Evolutionary conservation across 108 stramenopile genomes (phyloP), one percentile per base, ranked within the genome.

Genomic region (Chaetoceros tenuissimus): DNA sequence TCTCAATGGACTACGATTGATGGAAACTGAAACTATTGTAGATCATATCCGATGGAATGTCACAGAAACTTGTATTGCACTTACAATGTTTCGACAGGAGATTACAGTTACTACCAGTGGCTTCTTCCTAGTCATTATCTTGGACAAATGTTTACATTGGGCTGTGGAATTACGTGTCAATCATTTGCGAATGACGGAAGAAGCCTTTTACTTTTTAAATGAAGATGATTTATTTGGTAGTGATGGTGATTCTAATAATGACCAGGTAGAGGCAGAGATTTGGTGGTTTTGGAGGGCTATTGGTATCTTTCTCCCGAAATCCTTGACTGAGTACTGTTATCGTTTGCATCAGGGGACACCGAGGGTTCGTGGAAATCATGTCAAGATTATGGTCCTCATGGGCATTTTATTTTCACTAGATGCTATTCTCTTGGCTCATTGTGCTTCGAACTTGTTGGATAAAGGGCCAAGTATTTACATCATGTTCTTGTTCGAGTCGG

Each of bases 51-150:
- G 96, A 3, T 99, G 96, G 92, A 84, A 96, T 53, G 73, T 98
- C 52, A 95, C 94, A 19, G 98, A 99, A 79, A 98, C 95, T 3
- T 96, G 95, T 68, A 60, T 99, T 40, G 97, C 98, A 0, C 71
- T 99, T 58, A 96, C 98, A 21, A 94, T 98, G 50, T 99, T 99
- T 78, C 86, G 97, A 28, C 69, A 84, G 43, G 97, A 98, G 72
- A 64, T 99, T 48, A 87, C 74, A 58, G 71, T 89, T 21, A 48
- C 56, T 18, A 94, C 94, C 28, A 74, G 85, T 3, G 64, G 84
- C 19, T 48, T 92, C 48, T 98, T 99, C 77, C 56, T 94, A 46
- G 52, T 73, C 7, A 64, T 98, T 51, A 84, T 98, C 20, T 61
- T 97, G 48, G 45, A 64, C 59, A 98, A 98, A 68, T 83, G 81